Conservation (phyloP, 2,329 filamentous ascomycete species). For the Nothopassalora personata region DNA sequence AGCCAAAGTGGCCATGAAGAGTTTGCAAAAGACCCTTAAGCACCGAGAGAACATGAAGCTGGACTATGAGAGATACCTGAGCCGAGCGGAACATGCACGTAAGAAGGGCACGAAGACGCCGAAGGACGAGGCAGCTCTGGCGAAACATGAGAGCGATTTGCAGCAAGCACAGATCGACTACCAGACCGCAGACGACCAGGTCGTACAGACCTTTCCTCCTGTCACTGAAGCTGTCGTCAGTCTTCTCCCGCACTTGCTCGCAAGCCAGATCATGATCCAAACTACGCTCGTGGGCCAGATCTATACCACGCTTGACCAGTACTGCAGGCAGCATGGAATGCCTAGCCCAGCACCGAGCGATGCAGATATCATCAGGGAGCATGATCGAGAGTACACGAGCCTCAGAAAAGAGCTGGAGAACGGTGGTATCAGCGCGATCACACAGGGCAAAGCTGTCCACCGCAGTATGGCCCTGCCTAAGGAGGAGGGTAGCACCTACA, state of each 20-base stretch:
- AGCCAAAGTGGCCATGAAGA: constrained; percentile 62
- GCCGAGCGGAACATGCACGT: constrained; percentile 62
- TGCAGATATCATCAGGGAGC: constrained; percentile 62
- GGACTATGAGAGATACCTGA: constrained; percentile 74
- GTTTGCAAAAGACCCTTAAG: constrained; percentile 77
- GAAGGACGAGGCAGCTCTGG: constrained; percentile 66
- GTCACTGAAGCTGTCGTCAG: constrained; percentile 66
- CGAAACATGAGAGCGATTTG: constrained; percentile 67
- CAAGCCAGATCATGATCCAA: constrained; percentile 67
- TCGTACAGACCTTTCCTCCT: constrained; percentile 65
- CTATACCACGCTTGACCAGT: constrained; percentile 71
- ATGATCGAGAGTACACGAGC: constrained; percentile 59
- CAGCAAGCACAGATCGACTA: constrained; percentile 63
- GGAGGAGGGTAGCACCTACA: constrained; percentile 40
- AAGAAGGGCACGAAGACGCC: constrained; percentile 66
- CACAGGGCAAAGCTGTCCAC: constrained; percentile 61
- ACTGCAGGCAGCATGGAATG: constrained; percentile 63
- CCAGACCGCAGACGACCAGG: constrained; percentile 65
- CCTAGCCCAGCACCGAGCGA: constrained; percentile 68
- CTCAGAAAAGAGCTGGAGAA: constrained; percentile 62
- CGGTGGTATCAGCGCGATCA: constrained; percentile 52
- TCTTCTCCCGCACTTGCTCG: constrained; percentile 66
- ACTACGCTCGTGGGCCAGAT: constrained; percentile 71
- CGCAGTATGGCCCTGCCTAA: constrained; percentile 49
- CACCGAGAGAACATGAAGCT: constrained; percentile 76